Percentiles rank a stretch among this genome's conserved stretches.
phyloP scores from a whole-genome alignment of 148 eudicot genomes.

The Chenopodium formosanum region DNA sequence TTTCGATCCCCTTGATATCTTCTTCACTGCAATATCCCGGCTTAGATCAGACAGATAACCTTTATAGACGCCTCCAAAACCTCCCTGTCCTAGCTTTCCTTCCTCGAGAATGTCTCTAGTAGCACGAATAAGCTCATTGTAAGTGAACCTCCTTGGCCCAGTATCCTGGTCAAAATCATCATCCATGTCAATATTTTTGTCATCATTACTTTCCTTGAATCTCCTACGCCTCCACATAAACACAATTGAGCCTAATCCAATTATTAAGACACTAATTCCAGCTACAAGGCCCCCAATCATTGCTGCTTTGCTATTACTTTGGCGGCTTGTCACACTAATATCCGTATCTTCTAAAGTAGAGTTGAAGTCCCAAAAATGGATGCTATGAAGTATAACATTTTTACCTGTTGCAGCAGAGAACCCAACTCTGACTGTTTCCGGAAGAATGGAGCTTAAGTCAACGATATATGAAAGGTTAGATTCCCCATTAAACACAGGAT shows the following conservation, averaged over 20 bases:
- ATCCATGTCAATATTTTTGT: constrained; percentile 10
- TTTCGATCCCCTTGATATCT: constrained; percentile 37
- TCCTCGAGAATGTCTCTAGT: constrained; percentile 34
- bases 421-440: constrained; percentile 36
- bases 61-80: constrained; percentile 45
- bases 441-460: constrained; percentile 33
- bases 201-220: neutral
- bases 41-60: constrained; percentile 24
- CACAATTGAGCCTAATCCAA: constrained; percentile 15
- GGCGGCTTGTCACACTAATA: neutral
- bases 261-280: constrained; percentile 8
- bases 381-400: constrained; percentile 25
- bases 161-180: constrained; percentile 20
- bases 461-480: constrained; percentile 31
- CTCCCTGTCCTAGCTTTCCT: constrained; percentile 48
- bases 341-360: constrained; percentile 22
- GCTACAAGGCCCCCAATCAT: constrained; percentile 21
- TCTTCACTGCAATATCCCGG: constrained; percentile 35
- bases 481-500: constrained; percentile 19
- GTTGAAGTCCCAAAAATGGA: constrained; percentile 36
- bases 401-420: constrained; percentile 28
- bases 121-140: constrained; percentile 29
- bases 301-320: neutral
- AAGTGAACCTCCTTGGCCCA: constrained; percentile 37
- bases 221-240: constrained; percentile 20